A percentile compares a stretch with the other conserved stretches of the same genome.
Conservation (phyloP, 2,329 filamentous ascomycete species). For the Golovinomyces cichoracearum region DNA sequence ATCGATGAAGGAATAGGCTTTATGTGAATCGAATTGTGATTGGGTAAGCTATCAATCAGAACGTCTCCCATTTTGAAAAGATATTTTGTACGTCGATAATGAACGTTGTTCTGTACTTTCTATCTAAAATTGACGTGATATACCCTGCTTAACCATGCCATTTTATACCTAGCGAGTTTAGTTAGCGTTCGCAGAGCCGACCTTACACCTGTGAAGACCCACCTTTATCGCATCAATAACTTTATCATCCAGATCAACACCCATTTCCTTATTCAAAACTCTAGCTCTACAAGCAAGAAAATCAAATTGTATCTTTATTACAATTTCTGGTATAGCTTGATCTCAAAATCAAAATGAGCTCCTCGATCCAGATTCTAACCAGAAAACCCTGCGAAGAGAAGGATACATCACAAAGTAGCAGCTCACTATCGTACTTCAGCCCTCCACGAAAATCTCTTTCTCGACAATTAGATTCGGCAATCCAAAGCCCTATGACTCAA, state of each 20-base stretch:
- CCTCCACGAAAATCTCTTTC: slow-evolving; percentile 24
- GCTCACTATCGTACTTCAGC: slow-evolving; percentile 31
- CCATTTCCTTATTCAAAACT: no score
- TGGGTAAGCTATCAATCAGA: slow-evolving; percentile 56
- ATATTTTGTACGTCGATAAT: no score
- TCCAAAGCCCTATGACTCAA: slow-evolving; percentile 16
- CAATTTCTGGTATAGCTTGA: not conserved
- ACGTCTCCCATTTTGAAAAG: slow-evolving; percentile 50
- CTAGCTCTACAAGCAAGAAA: no score
- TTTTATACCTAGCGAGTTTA: no score
- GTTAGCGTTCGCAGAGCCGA: no score
- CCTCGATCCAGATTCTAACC: slow-evolving; percentile 41
- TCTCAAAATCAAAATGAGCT: slow-evolving; percentile 23
- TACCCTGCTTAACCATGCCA: no score
- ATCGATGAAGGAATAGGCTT: slow-evolving; percentile 58
- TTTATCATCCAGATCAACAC: no score
- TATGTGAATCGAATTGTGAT: slow-evolving; percentile 50
- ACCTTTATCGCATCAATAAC: no score
- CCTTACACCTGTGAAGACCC: no score
- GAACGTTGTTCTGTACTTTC: no score
- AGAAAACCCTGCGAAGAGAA: slow-evolving; percentile 21
- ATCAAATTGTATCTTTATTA: no score
- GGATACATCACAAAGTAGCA: slow-evolving; percentile 16
- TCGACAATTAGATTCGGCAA: slow-evolving; percentile 18
- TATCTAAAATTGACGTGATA: no score